These are phyloP conservation scores for Xylaria cubensis DNA, from an alignment of 495 filamentous ascomycete species.

Conservation along the genomic window DNA sequence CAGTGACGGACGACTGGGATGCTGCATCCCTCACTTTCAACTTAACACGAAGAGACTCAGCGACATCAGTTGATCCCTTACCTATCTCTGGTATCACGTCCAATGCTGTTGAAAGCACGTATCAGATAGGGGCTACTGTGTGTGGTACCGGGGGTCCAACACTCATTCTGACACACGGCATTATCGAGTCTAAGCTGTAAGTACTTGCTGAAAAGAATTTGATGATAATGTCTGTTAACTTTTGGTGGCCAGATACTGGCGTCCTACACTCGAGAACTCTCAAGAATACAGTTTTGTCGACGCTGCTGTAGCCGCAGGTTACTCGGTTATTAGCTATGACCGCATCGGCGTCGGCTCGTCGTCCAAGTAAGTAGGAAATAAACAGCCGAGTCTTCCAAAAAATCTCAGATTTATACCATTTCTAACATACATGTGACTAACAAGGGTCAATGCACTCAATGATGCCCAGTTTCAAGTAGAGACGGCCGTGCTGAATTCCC, in stretches of 20 bases:
- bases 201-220: conserved; percentile 1
- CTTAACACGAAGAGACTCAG: conserved; percentile 36
- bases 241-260: background rate
- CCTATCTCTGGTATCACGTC: background rate
- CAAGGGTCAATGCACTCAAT: conserved; percentile 17
- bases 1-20: conserved; percentile 38
- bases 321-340: conserved; percentile 9
- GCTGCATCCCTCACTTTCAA: conserved; percentile 35
- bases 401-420: background rate
- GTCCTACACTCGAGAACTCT: background rate
- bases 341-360: conserved; percentile 9
- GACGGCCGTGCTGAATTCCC: conserved; percentile 35
- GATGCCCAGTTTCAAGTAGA: conserved; percentile 42
- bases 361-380: background rate
- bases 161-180: conserved; percentile 37
- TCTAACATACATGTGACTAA: background rate
- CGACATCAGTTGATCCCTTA: conserved; percentile 1
- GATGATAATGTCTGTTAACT: background rate
- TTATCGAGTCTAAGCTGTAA: conserved; percentile 40
- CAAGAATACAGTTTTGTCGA: conserved; percentile 3
- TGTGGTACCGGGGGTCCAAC: conserved; percentile 35
- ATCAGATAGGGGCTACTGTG: conserved; percentile 33
- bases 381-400: background rate
- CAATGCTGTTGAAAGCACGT: conserved; percentile 17
- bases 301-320: background rate